Conservation (phyloP, 2,329 filamentous ascomycete genomes). For the Alternaria conjuncta region DNA sequence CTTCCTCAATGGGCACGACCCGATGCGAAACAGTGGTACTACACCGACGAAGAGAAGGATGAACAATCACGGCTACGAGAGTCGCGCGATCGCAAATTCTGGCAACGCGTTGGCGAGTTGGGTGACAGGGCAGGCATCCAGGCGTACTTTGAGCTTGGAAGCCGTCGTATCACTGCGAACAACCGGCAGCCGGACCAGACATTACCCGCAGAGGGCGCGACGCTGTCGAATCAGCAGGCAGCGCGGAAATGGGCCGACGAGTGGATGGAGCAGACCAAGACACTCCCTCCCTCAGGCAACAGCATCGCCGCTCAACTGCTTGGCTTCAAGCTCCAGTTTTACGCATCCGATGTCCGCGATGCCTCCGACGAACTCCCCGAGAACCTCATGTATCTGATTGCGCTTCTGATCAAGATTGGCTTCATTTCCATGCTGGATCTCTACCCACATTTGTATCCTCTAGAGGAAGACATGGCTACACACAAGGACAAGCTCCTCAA, state of each 20-base stretch:
- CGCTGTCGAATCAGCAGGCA: constrained; percentile 52
- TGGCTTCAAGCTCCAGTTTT: constrained; percentile 96
- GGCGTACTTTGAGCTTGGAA: constrained; percentile 89
- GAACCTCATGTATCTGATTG: constrained; percentile 90
- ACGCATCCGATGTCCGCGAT: constrained; percentile 79
- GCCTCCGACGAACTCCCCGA: constrained; percentile 81
- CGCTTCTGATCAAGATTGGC: constrained; percentile 93
- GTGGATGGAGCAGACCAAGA: constrained; percentile 83
- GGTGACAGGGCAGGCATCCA: constrained; percentile 65
- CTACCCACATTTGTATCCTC: constrained; percentile 88
- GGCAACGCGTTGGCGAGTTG: constrained; percentile 75
- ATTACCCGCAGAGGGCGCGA: constrained; percentile 22
- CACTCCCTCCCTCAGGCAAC: constrained; percentile 84
- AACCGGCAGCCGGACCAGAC: constrained; percentile 41
- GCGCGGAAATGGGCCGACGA: constrained; percentile 51
- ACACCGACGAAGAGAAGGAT: constrained; percentile 72
- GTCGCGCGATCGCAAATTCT: constrained; percentile 77
- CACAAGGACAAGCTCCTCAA: constrained; percentile 74
- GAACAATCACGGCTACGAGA: constrained; percentile 63
- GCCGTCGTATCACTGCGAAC: constrained; percentile 64
- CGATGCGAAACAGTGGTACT: constrained; percentile 67
- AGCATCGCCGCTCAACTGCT: constrained; percentile 91
- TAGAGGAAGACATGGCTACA: constrained; percentile 80
- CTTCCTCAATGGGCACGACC: constrained; percentile 89
- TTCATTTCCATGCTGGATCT: constrained; percentile 92